phyloP scores from a whole-genome alignment of 2,329 filamentous ascomycete species.

The Phialophora chinensis region DNA sequence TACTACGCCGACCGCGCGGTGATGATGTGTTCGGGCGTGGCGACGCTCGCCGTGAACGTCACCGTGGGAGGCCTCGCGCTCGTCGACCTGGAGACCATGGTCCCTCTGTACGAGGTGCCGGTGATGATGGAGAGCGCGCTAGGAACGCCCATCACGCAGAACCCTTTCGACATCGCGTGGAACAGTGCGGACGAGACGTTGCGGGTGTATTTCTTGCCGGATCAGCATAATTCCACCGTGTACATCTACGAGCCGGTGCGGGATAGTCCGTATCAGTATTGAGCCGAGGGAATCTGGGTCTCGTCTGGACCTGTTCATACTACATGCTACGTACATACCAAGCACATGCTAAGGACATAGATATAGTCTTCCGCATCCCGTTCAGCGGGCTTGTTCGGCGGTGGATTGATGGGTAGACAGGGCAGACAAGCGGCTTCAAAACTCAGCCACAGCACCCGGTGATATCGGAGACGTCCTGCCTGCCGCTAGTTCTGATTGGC shows the following conservation, averaged over 20 bases:
- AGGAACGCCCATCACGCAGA: conserved; percentile 54
- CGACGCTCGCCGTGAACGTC: conserved; percentile 42
- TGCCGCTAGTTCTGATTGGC: not conserved
- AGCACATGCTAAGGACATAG: not conserved
- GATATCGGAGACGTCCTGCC: not conserved
- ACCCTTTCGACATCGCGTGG: conserved; percentile 56
- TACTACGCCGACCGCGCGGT: conserved; percentile 48
- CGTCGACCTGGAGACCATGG: conserved; percentile 54
- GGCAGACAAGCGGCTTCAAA: not conserved
- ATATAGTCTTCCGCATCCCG: not conserved
- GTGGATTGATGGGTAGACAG: not conserved
- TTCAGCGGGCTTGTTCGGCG: not conserved
- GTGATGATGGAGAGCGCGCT: conserved; percentile 50
- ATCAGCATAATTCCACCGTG: conserved; percentile 55
- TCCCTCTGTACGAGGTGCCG: conserved; percentile 55
- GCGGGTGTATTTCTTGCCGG: conserved; percentile 56
- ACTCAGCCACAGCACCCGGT: not conserved
- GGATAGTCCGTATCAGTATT: conserved; percentile 30
- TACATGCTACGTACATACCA: not conserved
- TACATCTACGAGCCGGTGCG: conserved; percentile 55
- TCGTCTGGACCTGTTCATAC: not conserved
- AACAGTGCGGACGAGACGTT: conserved; percentile 49
- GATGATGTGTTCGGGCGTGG: conserved; percentile 58
- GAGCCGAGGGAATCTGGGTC: not conserved
- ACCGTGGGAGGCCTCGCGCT: conserved; percentile 56